phyloP scores from a whole-genome alignment of 2,329 filamentous ascomycete species.

The Aureobasidium lini region DNA sequence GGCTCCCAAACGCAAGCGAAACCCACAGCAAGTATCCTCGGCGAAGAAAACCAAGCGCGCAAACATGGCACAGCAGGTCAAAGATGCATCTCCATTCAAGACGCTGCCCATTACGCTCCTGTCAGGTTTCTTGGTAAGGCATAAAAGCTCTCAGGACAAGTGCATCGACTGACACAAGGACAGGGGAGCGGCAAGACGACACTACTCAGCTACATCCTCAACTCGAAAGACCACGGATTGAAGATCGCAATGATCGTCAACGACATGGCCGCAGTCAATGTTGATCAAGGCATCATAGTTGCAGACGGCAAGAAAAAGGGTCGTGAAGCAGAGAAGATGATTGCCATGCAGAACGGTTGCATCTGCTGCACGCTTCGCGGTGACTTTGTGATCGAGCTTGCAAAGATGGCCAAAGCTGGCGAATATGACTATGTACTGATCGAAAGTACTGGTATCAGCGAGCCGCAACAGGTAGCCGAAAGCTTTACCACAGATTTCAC shows the following conservation, averaged over 20 bases:
- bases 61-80: slow-evolving; percentile 6
- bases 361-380: slow-evolving; percentile 70
- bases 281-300: slow-evolving; percentile 26
- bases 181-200: slow-evolving; percentile 66
- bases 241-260: slow-evolving; percentile 67
- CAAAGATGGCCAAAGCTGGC: slow-evolving; percentile 53
- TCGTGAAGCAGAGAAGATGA: slow-evolving; percentile 27
- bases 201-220: slow-evolving; percentile 60
- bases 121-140: slow-evolving; percentile 50
- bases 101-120: slow-evolving; percentile 53
- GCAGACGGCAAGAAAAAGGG: slow-evolving; percentile 21
- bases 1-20: slow-evolving; percentile 12
- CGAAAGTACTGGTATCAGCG: slow-evolving; percentile 64
- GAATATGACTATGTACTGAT: slow-evolving; percentile 65
- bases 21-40: background rate
- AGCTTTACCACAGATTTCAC: slow-evolving; percentile 56
- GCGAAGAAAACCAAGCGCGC: slow-evolving; percentile 2
- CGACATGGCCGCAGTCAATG: slow-evolving; percentile 46
- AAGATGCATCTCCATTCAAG: slow-evolving; percentile 16
- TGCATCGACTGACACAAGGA: background rate
- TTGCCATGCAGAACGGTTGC: slow-evolving; percentile 45
- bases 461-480: slow-evolving; percentile 67
- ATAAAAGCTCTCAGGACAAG: background rate
- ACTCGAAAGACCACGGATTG: slow-evolving; percentile 55
- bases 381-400: slow-evolving; percentile 63